phyloP scores from a whole-genome alignment of 1,284 basidiomycete species.

The Puccinia sorghi region DNA sequence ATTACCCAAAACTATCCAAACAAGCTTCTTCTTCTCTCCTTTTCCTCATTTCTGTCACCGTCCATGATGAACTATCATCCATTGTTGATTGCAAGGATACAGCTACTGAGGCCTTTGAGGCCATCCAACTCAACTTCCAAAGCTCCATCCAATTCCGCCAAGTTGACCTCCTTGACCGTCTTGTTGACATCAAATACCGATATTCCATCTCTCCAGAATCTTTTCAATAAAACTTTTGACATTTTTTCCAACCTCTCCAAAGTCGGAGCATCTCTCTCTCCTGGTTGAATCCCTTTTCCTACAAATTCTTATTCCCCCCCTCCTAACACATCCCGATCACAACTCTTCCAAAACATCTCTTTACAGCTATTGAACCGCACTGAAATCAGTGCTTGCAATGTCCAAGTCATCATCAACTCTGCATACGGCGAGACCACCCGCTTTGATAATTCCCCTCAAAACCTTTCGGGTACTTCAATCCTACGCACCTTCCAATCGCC shows the following conservation, averaged over 20 bases:
- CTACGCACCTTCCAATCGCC: no score
- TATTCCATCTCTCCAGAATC: background rate
- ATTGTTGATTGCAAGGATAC: background rate
- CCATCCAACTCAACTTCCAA: background rate
- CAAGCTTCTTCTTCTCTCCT: background rate
- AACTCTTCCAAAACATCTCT: background rate
- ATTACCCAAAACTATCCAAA: background rate
- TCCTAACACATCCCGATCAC: background rate
- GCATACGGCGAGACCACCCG: background rate
- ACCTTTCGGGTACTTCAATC: no score
- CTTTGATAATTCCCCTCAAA: no score
- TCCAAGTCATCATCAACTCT: background rate
- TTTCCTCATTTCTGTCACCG: background rate
- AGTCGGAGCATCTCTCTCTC: background rate
- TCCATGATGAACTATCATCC: background rate
- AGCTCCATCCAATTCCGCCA: background rate
- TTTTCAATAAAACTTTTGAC: conserved; percentile 6
- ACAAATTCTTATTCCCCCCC: background rate
- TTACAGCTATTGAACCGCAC: background rate
- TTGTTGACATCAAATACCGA: background rate
- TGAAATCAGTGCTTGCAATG: background rate
- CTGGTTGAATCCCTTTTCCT: background rate
- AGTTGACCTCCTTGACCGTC: background rate
- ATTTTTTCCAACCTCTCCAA: background rate
- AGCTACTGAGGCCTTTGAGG: background rate